Evolutionary conservation across 2,329 filamentous ascomycete genomes (phyloP), one percentile per base, ranked within the genome.

Genomic region (Exophiala sideris): DNA sequence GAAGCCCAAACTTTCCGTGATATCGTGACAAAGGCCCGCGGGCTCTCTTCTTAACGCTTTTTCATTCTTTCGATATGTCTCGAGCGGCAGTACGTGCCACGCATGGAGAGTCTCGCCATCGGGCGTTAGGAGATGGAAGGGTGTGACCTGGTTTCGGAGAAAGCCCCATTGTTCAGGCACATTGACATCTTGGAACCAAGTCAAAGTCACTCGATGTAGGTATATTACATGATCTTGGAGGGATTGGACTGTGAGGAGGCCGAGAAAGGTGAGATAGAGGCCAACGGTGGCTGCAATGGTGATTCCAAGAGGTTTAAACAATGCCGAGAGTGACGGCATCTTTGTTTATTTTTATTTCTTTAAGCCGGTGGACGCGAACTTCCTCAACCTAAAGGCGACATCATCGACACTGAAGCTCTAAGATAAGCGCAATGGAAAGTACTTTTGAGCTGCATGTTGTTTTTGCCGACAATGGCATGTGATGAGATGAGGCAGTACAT

Each of bases 181-280:
- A 59, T 79, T 70, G 12, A 79, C 69, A 56, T 79, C 72, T 61
- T 77, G 75, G 59, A 75, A 77, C 78, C 79, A 82, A 12, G 80
- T 82, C 64, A 81, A 71, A 5, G 74, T 76, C 5, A 82, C 67
- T 2, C 70, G 68, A 60, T 84, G 75, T 1, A 84, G 72, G 61
- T 83, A 84, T 20, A 84, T 77, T 24, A 76, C 77, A 59, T 85
- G 79, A 14, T 73, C 71, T 66, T 85, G 81, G 33, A 83, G 68
- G 16, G 63, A 70, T 8, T 75, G 48, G 0, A 63, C 70, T 0
- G 74, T 76, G 39, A 80, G 71, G 2, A 79, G 68, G 1, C 70
- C 70, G 1, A 80, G 66, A 34, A 80, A 71, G 10, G 62, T 64
- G n/a, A 71, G 65, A 56, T 79, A 80, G 16, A 75, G 45, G 3